Percentiles rank a stretch among this genome's conserved stretches.
These are phyloP conservation scores for Ceratobasidium papillatum DNA, from an alignment of 1,284 basidiomycete species.

Conservation along the genomic window DNA sequence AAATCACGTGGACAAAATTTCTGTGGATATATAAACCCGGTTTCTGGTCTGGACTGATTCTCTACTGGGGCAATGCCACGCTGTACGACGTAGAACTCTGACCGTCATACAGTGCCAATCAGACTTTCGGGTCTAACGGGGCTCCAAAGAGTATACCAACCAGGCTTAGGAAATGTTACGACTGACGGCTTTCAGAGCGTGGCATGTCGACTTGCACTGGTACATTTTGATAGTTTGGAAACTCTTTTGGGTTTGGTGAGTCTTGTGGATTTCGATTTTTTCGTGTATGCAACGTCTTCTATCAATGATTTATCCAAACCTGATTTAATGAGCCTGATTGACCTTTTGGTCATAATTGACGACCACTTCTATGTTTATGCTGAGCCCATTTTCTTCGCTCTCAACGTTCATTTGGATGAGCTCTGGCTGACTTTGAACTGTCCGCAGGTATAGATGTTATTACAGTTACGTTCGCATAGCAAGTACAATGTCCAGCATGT, in stretches of 20 bases:
- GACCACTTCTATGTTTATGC: conserved; percentile 28
- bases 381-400: conserved; percentile 21
- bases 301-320: conserved; percentile 35
- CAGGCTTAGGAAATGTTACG: conserved; percentile 43
- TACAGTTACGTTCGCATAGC: not conserved
- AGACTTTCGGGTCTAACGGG: conserved; percentile 20
- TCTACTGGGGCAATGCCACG: conserved; percentile 34
- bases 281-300: not conserved
- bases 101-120: conserved; percentile 36
- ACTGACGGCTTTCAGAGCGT: conserved; percentile 40
- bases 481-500: conserved; percentile 26
- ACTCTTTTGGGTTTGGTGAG: not conserved
- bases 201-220: conserved; percentile 42
- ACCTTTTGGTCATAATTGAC: conserved; percentile 37
- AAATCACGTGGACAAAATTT: conserved; percentile 27
- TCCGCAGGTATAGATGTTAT: not conserved
- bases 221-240: conserved; percentile 4
- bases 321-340: conserved; percentile 42
- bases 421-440: conserved; percentile 2
- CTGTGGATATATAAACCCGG: conserved; percentile 25
- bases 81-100: conserved; percentile 20
- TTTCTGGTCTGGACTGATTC: not conserved
- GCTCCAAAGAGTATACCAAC: conserved; percentile 24
- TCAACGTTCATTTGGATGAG: not conserved
- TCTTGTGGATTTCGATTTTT: not conserved